Conservation (phyloP, 78 protist genomes). For the Speleostelium caveatum region DNA sequence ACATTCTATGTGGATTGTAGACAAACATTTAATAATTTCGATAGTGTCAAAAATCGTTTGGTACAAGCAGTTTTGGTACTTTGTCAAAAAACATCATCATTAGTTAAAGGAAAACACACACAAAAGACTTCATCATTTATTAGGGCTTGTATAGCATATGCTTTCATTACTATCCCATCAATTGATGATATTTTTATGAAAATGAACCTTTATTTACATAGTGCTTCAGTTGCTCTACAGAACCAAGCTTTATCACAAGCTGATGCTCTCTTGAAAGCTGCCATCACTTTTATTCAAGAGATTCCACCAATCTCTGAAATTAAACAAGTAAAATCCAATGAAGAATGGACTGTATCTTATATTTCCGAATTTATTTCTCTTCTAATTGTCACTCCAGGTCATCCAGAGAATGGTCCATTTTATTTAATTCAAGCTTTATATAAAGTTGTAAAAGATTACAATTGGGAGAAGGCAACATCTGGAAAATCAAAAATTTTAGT, state of each 20-base stretch:
- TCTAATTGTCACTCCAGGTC: conserved; percentile 91
- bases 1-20: conserved; percentile 90
- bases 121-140: conserved; percentile 86
- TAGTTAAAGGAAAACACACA: conserved; percentile 83
- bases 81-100: conserved; percentile 52
- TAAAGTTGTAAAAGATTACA: conserved; percentile 77
- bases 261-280: conserved; percentile 85
- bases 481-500: conserved; percentile 34
- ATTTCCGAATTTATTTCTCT: conserved; percentile 30
- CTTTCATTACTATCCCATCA: conserved; percentile 91
- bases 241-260: conserved; percentile 90
- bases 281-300: conserved; percentile 86
- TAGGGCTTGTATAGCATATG: conserved; percentile 87
- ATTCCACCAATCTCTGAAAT: conserved; percentile 60
- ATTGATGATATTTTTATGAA: conserved; percentile 81
- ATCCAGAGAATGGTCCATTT: conserved; percentile 90
- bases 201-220: conserved; percentile 72
- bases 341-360: conserved; percentile 57
- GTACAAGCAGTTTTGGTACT: conserved; percentile 60
- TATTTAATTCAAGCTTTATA: conserved; percentile 85
- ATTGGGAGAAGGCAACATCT: conserved; percentile 51
- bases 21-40: conserved; percentile 83
- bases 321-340: conserved; percentile 61
- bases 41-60: conserved; percentile 79
- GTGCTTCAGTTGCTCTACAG: conserved; percentile 70